Conservation (phyloP, 2,329 filamentous ascomycete species). For the Exophiala lecanii-corni region DNA sequence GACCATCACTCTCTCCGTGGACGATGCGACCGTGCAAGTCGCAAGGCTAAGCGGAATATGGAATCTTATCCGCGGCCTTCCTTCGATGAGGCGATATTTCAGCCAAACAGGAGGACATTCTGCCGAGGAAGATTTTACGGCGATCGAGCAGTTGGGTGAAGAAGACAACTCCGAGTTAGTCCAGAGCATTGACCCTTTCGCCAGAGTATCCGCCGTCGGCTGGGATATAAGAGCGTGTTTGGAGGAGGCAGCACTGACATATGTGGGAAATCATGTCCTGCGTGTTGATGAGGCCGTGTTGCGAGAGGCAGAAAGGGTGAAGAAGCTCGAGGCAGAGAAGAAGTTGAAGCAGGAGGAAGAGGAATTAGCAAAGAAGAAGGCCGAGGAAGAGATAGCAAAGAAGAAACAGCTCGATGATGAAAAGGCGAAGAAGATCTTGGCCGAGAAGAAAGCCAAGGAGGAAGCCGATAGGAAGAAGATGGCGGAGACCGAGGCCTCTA, state of each 20-base stretch:
- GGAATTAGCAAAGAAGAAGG: slow-evolving; percentile 10
- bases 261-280: background rate
- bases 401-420: background rate
- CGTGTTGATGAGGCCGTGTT: slow-evolving; percentile 1
- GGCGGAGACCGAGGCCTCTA: slow-evolving; percentile 16
- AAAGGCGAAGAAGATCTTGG: slow-evolving; percentile 6
- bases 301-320: slow-evolving; percentile 1
- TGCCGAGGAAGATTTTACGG: slow-evolving; percentile 1
- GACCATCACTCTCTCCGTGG: slow-evolving; percentile 23
- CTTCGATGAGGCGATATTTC: slow-evolving; percentile 25
- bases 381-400: slow-evolving; percentile 1
- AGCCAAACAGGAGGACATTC: background rate
- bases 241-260: slow-evolving; percentile 4
- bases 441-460: slow-evolving; percentile 6
- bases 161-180: background rate
- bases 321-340: slow-evolving; percentile 3
- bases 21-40: slow-evolving; percentile 21
- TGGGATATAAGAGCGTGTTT: slow-evolving; percentile 8
- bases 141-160: slow-evolving; percentile 2
- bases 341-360: slow-evolving; percentile 10
- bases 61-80: slow-evolving; percentile 10
- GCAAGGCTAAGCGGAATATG: background rate
- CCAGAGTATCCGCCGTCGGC: slow-evolving; percentile 4
- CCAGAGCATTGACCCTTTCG: slow-evolving; percentile 5
- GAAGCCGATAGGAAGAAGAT: slow-evolving; percentile 28